Conservation (phyloP, 2,329 filamentous ascomycete genomes). For the Aspergillus brasiliensis region DNA sequence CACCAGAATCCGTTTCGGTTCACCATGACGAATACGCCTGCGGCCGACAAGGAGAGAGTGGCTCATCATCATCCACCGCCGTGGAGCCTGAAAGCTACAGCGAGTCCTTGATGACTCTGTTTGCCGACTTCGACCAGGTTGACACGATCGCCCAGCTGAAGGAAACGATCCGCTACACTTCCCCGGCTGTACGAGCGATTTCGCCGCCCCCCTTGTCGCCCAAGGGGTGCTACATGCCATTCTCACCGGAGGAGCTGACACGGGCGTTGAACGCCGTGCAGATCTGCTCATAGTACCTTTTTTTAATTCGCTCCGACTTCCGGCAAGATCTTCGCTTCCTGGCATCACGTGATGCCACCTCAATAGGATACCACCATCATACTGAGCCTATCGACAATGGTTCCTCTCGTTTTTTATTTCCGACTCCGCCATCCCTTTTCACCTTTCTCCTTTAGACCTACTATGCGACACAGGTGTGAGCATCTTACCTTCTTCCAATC, state of each 20-base stretch:
- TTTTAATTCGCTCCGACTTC: conserved; percentile 10
- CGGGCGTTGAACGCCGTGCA: conserved; percentile 42
- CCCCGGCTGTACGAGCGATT: conserved; percentile 32
- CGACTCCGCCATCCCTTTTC: neutral
- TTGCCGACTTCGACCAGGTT: conserved; percentile 29
- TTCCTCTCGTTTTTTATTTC: neutral
- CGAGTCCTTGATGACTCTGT: conserved; percentile 39
- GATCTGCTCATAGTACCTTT: conserved; percentile 26
- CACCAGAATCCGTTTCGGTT: conserved; percentile 22
- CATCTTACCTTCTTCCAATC: conserved; percentile 1
- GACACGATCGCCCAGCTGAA: conserved; percentile 35
- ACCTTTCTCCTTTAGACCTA: conserved; percentile 3
- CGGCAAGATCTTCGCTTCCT: conserved; percentile 12
- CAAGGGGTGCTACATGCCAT: conserved; percentile 32
- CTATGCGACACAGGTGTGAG: conserved; percentile 11
- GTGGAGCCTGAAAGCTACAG: conserved; percentile 38
- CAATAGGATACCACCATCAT: neutral
- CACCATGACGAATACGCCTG: conserved; percentile 27
- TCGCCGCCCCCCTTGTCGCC: conserved; percentile 27
- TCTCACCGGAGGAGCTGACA: conserved; percentile 39
- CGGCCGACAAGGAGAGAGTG: conserved; percentile 30
- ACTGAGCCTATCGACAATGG: neutral
- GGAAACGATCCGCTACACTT: conserved; percentile 35
- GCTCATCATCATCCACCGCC: conserved; percentile 40
- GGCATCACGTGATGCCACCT: conserved; percentile 4